Evolutionary conservation across 306 rosid genomes (phyloP).

Genomic region (Mimosa bimucronata): DNA sequence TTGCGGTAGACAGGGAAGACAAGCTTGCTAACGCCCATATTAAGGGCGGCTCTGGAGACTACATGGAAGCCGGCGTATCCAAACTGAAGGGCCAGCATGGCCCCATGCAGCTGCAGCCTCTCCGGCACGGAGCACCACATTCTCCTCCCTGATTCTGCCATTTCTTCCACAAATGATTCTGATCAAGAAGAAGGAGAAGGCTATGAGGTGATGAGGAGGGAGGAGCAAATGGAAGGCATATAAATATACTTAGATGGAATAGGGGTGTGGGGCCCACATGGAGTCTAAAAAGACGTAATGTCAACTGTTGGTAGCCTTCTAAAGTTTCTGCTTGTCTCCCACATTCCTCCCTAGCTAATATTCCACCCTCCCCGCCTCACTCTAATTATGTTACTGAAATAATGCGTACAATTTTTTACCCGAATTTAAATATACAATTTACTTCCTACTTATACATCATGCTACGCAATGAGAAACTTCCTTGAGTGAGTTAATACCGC

Average conservation of each 20-base stretch:
- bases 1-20: slow-evolving; percentile 94
- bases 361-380: slow-evolving; percentile 29
- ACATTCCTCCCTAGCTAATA: slow-evolving; percentile 46
- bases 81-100: slow-evolving; percentile 94
- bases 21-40: slow-evolving; percentile 94
- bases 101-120: slow-evolving; percentile 82
- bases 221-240: slow-evolving; percentile 41
- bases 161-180: neutral
- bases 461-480: too few relatives aligned
- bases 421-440: too few relatives aligned
- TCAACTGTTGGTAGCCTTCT: slow-evolving; percentile 72
- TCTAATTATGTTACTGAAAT: too few relatives aligned
- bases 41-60: slow-evolving; percentile 93
- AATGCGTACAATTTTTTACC: too few relatives aligned
- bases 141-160: slow-evolving; percentile 63
- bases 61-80: slow-evolving; percentile 98
- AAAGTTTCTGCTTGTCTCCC: slow-evolving; percentile 83
- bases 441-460: too few relatives aligned
- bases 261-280: slow-evolving; percentile 40
- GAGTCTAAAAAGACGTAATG: slow-evolving; percentile 56
- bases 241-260: slow-evolving; percentile 44
- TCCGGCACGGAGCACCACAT: slow-evolving; percentile 88
- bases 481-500: too few relatives aligned
- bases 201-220: slow-evolving; percentile 41
- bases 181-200: too few relatives aligned